These are phyloP conservation scores for Aspergillus sp. DNA, from an alignment of 2,329 filamentous ascomycete species.

Conservation along the genomic window DNA sequence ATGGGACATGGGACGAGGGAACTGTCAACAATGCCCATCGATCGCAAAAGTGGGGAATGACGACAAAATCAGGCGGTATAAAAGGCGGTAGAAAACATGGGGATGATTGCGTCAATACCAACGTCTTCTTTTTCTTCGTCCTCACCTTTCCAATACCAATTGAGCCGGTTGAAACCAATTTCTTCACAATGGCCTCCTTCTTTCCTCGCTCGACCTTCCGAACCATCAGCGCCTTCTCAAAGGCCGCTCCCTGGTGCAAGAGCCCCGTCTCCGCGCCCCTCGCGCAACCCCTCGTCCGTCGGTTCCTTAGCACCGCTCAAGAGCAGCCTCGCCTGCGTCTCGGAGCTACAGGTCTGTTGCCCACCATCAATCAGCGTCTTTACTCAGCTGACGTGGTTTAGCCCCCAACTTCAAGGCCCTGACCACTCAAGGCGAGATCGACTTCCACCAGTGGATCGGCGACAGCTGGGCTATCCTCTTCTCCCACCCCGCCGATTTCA, in stretches of 20 bases:
- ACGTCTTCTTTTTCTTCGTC: background rate
- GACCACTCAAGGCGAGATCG: conserved; percentile 67
- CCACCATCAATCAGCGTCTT: background rate
- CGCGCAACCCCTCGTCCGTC: conserved; percentile 33
- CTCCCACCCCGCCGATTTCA: conserved; percentile 79
- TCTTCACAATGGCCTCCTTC: conserved; percentile 34
- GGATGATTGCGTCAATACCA: conserved; percentile 1
- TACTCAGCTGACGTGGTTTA: conserved; percentile 4
- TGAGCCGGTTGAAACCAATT: background rate
- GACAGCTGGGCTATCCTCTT: conserved; percentile 71
- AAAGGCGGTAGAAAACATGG: background rate
- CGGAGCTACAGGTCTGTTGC: conserved; percentile 37
- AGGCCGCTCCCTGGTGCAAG: conserved; percentile 25
- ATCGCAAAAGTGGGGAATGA: background rate
- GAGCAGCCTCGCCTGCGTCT: conserved; percentile 42
- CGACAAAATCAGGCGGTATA: background rate
- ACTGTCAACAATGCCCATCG: too few relatives aligned
- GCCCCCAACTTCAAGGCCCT: conserved; percentile 71
- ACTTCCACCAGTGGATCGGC: conserved; percentile 73
- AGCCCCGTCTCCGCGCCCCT: conserved; percentile 26
- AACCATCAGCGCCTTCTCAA: conserved; percentile 30
- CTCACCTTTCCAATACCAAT: background rate
- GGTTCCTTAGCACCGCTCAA: conserved; percentile 34
- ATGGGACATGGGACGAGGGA: background rate
- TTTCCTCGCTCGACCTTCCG: conserved; percentile 33